Conservation (phyloP, 2,329 filamentous ascomycete species). For the Colletotrichum falcatum region DNA sequence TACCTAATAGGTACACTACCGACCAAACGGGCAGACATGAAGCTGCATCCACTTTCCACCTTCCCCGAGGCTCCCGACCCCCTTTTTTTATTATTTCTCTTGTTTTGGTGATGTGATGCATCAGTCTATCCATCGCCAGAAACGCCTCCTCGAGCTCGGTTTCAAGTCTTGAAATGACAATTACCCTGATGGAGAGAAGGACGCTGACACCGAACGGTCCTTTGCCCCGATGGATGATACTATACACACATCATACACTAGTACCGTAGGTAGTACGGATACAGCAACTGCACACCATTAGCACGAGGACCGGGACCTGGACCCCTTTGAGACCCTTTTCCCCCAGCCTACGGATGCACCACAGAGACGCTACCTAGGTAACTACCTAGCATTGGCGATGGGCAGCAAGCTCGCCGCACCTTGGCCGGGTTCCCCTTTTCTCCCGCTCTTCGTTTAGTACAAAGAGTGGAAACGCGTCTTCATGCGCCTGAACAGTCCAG, state of each 20-base stretch:
- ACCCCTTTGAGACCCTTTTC: conserved; percentile 20
- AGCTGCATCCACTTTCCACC: conserved; percentile 39
- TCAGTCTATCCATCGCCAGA: conserved; percentile 25
- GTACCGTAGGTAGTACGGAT: not conserved
- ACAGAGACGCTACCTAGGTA: conserved; percentile 15
- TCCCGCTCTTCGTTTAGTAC: conserved; percentile 19
- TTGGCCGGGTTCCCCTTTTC: conserved; percentile 36
- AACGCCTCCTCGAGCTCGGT: conserved; percentile 13
- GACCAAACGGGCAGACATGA: conserved; percentile 29
- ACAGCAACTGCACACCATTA: not conserved
- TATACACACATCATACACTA: not conserved
- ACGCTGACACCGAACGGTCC: not conserved
- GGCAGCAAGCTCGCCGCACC: conserved; percentile 23
- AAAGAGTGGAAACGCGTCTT: conserved; percentile 32
- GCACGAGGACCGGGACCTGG: conserved; percentile 7
- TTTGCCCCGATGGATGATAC: conserved; percentile 1
- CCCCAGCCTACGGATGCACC: not conserved
- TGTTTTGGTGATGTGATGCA: conserved; percentile 22
- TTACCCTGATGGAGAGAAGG: conserved; percentile 16
- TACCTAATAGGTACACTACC: not conserved
- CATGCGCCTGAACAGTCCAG: conserved; percentile 30
- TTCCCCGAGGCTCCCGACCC: conserved; percentile 35
- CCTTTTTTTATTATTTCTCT: conserved; percentile 30
- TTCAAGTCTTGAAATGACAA: conserved; percentile 26
- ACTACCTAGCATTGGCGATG: conserved; percentile 24